These are phyloP conservation scores for Persicaria tinctoria DNA, from an alignment of 148 eudicot genomes.

Conservation along the genomic window DNA sequence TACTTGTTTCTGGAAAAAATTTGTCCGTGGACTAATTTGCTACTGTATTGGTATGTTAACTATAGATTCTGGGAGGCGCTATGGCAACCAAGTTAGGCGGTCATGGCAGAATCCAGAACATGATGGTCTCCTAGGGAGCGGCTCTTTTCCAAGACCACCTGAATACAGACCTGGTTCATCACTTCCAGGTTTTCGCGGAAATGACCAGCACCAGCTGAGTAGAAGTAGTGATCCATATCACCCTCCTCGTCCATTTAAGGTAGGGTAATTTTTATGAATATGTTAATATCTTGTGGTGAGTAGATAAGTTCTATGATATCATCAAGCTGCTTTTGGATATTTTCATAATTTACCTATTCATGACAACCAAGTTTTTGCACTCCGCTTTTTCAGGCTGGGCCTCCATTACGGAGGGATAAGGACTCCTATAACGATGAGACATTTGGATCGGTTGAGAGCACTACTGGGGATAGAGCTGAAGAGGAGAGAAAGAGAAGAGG, in stretches of 20 bases:
- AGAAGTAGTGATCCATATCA: slow-evolving; percentile 86
- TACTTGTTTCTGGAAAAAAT: neutral
- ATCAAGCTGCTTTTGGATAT: neutral
- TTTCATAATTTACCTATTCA: neutral
- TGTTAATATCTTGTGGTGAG: neutral
- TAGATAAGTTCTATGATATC: neutral
- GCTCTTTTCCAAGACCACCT: slow-evolving; percentile 85
- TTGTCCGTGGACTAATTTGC: neutral
- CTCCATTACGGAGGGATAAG: slow-evolving; percentile 56
- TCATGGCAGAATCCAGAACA: slow-evolving; percentile 83
- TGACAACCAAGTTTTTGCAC: neutral
- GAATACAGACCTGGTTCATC: slow-evolving; percentile 58
- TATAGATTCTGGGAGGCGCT: slow-evolving; percentile 68
- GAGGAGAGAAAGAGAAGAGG: slow-evolving; percentile 93
- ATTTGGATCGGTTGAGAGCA: slow-evolving; percentile 72
- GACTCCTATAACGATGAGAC: slow-evolving; percentile 91
- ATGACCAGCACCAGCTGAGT: slow-evolving; percentile 51
- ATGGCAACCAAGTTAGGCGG: slow-evolving; percentile 47
- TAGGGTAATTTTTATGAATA: slow-evolving; percentile 18
- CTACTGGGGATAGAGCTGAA: slow-evolving; percentile 79
- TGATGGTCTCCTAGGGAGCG: slow-evolving; percentile 99
- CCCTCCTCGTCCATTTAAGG: slow-evolving; percentile 98
- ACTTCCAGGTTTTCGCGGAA: slow-evolving; percentile 47
- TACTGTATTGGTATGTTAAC: slow-evolving; percentile 9
- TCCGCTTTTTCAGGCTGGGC: slow-evolving; percentile 54